phyloP scores from a whole-genome alignment of 306 rosid genomes.

The Cyamopsis tetragonoloba region DNA sequence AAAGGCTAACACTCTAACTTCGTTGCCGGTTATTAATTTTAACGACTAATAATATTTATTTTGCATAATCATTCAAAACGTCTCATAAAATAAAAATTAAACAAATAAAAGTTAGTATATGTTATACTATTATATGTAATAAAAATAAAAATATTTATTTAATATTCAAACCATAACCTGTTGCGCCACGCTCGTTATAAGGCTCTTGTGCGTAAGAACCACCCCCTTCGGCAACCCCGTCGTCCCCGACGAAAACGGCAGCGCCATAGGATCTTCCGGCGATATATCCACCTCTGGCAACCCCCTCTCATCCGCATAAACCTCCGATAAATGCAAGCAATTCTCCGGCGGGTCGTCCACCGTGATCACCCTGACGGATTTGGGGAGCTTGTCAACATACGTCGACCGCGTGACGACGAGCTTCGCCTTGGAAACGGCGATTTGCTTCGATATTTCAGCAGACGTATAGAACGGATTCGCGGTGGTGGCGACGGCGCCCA shows the following conservation, averaged over 20 bases:
- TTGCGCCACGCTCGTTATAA: constrained; percentile 54
- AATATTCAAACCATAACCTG: no score
- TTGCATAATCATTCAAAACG: no score
- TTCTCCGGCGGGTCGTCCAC: constrained; percentile 51
- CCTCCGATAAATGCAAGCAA: constrained; percentile 46
- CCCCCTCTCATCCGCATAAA: constrained; percentile 34
- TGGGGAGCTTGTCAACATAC: constrained; percentile 44
- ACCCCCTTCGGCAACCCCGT: constrained; percentile 80
- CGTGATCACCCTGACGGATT: constrained; percentile 33
- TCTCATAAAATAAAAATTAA: no score
- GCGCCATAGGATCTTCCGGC: constrained; percentile 44
- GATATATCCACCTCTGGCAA: constrained; percentile 26
- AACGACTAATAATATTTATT: no score
- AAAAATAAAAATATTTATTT: no score
- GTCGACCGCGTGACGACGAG: constrained; percentile 52
- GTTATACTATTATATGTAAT: no score
- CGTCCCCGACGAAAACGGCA: constrained; percentile 79
- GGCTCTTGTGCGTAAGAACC: constrained; percentile 58
- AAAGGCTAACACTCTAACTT: no score
- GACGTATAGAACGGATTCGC: constrained; percentile 66
- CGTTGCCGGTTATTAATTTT: no score
- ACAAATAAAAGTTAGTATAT: no score
- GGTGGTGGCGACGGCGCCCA: constrained; percentile 56
- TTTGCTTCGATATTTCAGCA: constrained; percentile 54
- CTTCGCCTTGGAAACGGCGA: constrained; percentile 39